Evolutionary conservation across 2,329 filamentous ascomycete genomes (phyloP).

Genomic region (Hypomyces rosellus): DNA sequence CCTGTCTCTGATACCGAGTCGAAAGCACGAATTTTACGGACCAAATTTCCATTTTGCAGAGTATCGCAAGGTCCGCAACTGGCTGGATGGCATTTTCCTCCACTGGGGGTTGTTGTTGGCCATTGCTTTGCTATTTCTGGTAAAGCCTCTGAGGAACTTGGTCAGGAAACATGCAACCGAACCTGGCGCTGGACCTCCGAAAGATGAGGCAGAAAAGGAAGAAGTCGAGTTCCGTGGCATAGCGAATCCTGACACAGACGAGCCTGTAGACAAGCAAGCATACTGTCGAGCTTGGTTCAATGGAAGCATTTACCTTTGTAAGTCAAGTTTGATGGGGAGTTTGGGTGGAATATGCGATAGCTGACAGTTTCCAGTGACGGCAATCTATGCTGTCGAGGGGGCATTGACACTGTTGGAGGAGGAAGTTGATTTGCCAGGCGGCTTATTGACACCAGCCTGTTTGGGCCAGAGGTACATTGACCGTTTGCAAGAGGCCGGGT

Average conservation of each 20-base stretch:
- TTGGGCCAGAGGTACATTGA: conserved; percentile 63
- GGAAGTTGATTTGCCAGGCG: conserved; percentile 54
- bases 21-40: conserved; percentile 47
- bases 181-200: conserved; percentile 49
- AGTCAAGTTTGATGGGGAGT: conserved; percentile 25
- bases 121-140: conserved; percentile 36
- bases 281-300: conserved; percentile 48
- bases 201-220: conserved; percentile 50
- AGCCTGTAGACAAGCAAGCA: conserved; percentile 40
- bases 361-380: conserved; percentile 49
- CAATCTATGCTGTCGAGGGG: conserved; percentile 55
- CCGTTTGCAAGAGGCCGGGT: conserved; percentile 52
- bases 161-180: conserved; percentile 39
- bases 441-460: conserved; percentile 65
- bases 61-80: conserved; percentile 45
- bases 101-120: conserved; percentile 44
- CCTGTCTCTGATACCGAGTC: conserved; percentile 38
- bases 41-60: conserved; percentile 55
- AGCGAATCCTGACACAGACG: conserved; percentile 52
- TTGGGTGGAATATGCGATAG: background rate
- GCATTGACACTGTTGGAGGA: conserved; percentile 61
- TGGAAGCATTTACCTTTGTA: conserved; percentile 60
- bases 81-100: conserved; percentile 41
- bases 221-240: conserved; percentile 58
- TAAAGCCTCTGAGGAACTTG: conserved; percentile 40